Evolutionary conservation across 108 stramenopile genomes (phyloP), one percentile per base, ranked within the genome.

Genomic region (Aureococcus anophagefferens): DNA sequence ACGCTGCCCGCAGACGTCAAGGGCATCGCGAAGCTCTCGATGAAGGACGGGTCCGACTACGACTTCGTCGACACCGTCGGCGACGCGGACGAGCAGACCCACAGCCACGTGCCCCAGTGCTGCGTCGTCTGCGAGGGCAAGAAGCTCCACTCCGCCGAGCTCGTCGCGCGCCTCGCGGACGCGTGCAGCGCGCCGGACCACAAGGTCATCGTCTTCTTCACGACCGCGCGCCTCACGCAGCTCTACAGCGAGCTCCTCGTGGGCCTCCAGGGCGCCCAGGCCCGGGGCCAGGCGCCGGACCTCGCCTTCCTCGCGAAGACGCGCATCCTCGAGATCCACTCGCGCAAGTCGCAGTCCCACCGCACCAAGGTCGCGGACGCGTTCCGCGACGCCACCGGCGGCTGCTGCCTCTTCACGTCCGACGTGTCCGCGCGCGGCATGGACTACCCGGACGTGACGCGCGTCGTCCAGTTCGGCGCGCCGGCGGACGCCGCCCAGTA

Each of bases 401-500:
- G 69, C 0, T 80, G 86, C n/a, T 68, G 83, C 46, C 73, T 97
- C 71, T 93, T 97, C 76, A 89, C 95, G 31, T 82, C 83, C 45
- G 96, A 96, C 71, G 94, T 96, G 9, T 86, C 86, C 11, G 83
- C 93, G 0, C 89, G 98, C 45, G 98, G 98, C 33, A 78, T 96
- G 34, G 98, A 99, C 77, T 97, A 97, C 83, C 86, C 87, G 29
- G 89, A 87, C 67, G 98, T 99, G 16, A 86, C 89, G 13, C 93
- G 93, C 75, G 98, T 99, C 14, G 81, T 99, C 72, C 97, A 99
- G 82, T 90, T 96, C 21, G 98, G 96, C 76, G 86, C 97, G 73
- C 98, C 98, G 4, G 79, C 86, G 0, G 86, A 91, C 65, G 66
- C 88, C 0, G 74, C 85, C 63, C 89, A 94, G 35, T 99, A 99